Percentiles rank a stretch among this genome's conserved stretches.
These are phyloP conservation scores for Hirschfeldia incana DNA, from an alignment of 345 rosid species.

Conservation along the genomic window DNA sequence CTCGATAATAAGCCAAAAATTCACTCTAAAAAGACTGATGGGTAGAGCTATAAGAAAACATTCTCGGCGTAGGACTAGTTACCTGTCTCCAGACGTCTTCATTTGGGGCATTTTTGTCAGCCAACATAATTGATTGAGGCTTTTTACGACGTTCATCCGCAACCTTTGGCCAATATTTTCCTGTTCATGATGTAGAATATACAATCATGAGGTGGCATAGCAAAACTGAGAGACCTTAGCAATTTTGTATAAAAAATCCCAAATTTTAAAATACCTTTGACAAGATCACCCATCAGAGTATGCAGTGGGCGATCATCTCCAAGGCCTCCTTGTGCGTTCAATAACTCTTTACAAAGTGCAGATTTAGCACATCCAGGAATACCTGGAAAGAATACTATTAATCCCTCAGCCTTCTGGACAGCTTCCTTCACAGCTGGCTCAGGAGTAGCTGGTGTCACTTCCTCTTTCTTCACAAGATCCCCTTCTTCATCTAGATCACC, in stretches of 20 bases:
- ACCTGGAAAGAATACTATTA: conserved; percentile 96
- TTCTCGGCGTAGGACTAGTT: conserved; percentile 20
- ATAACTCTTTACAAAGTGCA: conserved; percentile 87
- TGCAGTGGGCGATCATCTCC: conserved; percentile 85
- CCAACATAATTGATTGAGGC: conserved; percentile 87
- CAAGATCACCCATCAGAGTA: conserved; percentile 94
- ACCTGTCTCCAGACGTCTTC: conserved; percentile 99
- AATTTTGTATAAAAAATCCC: conserved; percentile 9
- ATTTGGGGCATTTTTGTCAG: conserved; percentile 98
- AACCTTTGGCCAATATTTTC: conserved; percentile 86
- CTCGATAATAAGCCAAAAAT: conserved; percentile 11
- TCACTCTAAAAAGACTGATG: not conserved
- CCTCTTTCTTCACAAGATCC: conserved; percentile 64
- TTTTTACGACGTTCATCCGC: conserved; percentile 72
- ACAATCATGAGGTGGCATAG: conserved; percentile 8
- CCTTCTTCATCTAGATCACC: conserved; percentile 86
- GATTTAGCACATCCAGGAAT: conserved; percentile 92
- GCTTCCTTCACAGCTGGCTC: conserved; percentile 49
- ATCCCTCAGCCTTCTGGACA: conserved; percentile 69
- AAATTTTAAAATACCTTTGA: conserved; percentile 60
- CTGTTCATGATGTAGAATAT: conserved; percentile 39
- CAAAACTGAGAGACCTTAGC: conserved; percentile 10
- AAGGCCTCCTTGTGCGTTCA: conserved; percentile 64
- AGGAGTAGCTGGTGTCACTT: conserved; percentile 51
- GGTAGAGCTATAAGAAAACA: not conserved